Evolutionary conservation across 139 green algal genomes (phyloP), one percentile per base, ranked within the genome.

Genomic region (Chlamydomonas urium): DNA sequence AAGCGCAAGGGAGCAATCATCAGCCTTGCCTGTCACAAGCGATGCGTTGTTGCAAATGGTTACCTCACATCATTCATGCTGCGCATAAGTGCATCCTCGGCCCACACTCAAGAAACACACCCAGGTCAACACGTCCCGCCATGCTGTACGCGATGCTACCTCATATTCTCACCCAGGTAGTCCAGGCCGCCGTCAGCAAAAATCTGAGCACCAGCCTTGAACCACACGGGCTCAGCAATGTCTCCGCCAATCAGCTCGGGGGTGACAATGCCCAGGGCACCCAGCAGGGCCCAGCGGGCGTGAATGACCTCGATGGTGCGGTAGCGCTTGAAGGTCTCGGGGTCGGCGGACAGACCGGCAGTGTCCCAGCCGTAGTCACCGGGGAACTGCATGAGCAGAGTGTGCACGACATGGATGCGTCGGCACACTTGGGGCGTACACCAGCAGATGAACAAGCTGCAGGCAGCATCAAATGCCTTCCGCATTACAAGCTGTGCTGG

Each of bases 251-350:
- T 34, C 62, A 77, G 72, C 63, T 88, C 79, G 47, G 79, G 75
- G 36, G 65, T 78, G 26, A 94, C 47, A 82, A 84, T 93, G 72
- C 90, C 91, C 38, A 96, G 82, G 33, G 88, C 87, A 53, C 92
- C 94, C 6, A 98, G 89, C 91, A 98, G 96, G 37, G 94, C 95
- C 95, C 95, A 99, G 75, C 95, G 88, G 37, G 83, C 83, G 77
- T 96, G 90, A 75, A 93, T 90, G 38, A 94, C 60, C 86, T 97
- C 90, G 24, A 89, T 75, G 85, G 96, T 87, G 34, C 90, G 78
- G 90, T 92, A 91, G 17, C 29, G 3, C 29, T 17, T 38, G 75
- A 94, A 92, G 66, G 82, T 91, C 78, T 90, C 81, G 33, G 88
- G 88, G 73, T 95, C 90, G 59, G 92, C 89, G 38, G 92, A 97